phyloP scores from a whole-genome alignment of 345 rosid genomes.

The Isatis tinctoria region DNA sequence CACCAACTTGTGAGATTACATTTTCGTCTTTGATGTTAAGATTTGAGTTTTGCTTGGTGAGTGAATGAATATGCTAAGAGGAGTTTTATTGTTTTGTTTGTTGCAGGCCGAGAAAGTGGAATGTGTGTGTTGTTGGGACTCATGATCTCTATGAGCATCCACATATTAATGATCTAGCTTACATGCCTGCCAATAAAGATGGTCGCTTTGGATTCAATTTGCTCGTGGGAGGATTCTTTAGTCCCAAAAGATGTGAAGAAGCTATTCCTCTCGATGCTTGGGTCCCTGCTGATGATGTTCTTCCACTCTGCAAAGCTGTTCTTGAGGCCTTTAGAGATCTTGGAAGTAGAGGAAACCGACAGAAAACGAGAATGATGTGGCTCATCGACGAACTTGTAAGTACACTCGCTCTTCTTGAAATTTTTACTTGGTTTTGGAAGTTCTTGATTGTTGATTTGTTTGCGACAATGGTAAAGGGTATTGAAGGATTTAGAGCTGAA shows the following conservation, averaged over 20 bases:
- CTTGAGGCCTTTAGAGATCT: constrained; percentile 89
- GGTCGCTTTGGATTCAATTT: constrained; percentile 82
- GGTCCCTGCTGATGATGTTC: constrained; percentile 76
- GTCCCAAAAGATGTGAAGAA: constrained; percentile 83
- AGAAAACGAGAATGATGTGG: constrained; percentile 98
- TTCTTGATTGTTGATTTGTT: background rate
- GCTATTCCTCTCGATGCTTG: constrained; percentile 95
- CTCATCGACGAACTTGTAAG: constrained; percentile 91
- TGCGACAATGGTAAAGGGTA: constrained; percentile 38
- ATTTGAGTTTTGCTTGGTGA: background rate
- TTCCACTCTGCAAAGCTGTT: constrained; percentile 71
- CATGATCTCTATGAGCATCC: constrained; percentile 98
- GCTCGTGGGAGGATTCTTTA: constrained; percentile 94
- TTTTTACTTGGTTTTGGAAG: background rate
- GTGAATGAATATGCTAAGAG: constrained; percentile 10
- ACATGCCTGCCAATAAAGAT: constrained; percentile 84
- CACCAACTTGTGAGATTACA: constrained; percentile 63
- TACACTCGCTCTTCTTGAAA: background rate
- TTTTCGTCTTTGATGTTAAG: background rate
- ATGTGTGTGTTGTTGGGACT: constrained; percentile 86
- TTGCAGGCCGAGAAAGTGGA: constrained; percentile 96
- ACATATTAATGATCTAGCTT: constrained; percentile 94
- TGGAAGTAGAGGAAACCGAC: constrained; percentile 83
- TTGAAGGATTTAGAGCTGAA: constrained; percentile 82
- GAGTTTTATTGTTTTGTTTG: background rate